Evolutionary conservation across 2,329 filamentous ascomycete genomes (phyloP), one percentile per base, ranked within the genome.

Genomic region (Exophiala oligosperma): DNA sequence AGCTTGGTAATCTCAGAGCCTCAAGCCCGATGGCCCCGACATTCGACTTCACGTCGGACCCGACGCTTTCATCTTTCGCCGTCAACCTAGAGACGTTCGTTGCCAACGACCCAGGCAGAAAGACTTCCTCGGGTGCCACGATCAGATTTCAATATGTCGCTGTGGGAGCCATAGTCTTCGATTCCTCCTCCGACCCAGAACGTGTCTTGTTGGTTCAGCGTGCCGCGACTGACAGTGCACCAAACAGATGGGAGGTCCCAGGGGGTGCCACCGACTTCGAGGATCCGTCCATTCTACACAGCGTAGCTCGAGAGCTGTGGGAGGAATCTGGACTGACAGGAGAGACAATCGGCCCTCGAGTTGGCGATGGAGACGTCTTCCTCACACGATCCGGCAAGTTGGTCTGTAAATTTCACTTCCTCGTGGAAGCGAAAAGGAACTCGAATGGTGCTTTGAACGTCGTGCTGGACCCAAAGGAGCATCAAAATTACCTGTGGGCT

Each of bases 291-390:
- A 70, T 84, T 35, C 67, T 83, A 0, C 76, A 80, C 51, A 76
- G 75, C 1, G 76, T 77, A 2, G 80, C 72, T 8, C 74, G 81
- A 6, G 81, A 83, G 62, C 68, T 82, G 9, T 73, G 75, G 43
- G 81, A 84, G 66, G 81, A 84, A 64, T 77, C 77, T 0, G 81
- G 80, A 0, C 68, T 84, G 23, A 70, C 70, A 44, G 76, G 80
- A 2, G 75, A 68, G 23, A 68, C 67, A 9, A 70, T 83, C 37
- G 66, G 76, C 2, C 72, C 76, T 26, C 69, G 78, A 52, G 74
- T 80, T 6, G 68, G 67, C 4, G 41, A 67, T 57, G 51, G 59
- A 37, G 37, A 67, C 59, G 46, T 64, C 44, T 68, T 66, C 24
- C 8, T 40, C 37, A 57, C 56, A n/a, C 53, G 59, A 0, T 40